Evolutionary conservation across 148 eudicot species (phyloP).

Genomic region (Persicaria tinctoria): DNA sequence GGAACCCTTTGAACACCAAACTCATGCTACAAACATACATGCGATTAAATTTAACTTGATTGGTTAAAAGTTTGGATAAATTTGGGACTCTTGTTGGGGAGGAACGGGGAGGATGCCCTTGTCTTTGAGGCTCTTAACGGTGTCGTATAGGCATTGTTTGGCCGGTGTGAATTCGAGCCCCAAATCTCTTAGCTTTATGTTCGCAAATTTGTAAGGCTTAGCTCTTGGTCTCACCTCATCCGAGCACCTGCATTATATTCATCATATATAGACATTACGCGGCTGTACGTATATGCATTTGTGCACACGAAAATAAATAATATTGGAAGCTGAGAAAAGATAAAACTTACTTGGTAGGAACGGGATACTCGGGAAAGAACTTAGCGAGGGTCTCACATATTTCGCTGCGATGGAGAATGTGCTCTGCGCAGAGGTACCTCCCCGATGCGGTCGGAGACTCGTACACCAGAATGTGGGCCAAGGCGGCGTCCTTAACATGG

Average conservation of each 20-base stretch:
- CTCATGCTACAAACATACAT: too few relatives aligned
- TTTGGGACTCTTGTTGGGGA: conserved; percentile 25
- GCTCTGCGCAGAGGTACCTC: conserved; percentile 72
- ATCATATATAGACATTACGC: not conserved
- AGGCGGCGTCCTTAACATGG: conserved; percentile 71
- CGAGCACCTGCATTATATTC: conserved; percentile 46
- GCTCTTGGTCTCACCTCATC: conserved; percentile 72
- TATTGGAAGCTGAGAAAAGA: too few relatives aligned
- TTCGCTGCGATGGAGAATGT: conserved; percentile 80
- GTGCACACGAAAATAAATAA: too few relatives aligned
- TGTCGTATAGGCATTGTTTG: conserved; percentile 58
- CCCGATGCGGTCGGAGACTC: conserved; percentile 65
- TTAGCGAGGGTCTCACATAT: conserved; percentile 77
- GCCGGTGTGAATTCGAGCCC: conserved; percentile 65
- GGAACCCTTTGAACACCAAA: too few relatives aligned
- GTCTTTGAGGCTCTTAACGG: conserved; percentile 70
- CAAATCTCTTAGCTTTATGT: conserved; percentile 69
- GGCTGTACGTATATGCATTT: too few relatives aligned
- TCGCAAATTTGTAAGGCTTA: conserved; percentile 64
- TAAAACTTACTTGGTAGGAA: conserved; percentile 75
- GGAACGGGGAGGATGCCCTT: conserved; percentile 69
- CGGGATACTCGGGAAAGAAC: conserved; percentile 80
- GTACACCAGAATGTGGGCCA: conserved; percentile 71
- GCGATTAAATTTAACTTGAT: too few relatives aligned
- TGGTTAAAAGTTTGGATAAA: too few relatives aligned